Base-by-base conservation (phyloP, 352 stramenopile genomes). In the Globisporangium cylindrosporum region DNA sequence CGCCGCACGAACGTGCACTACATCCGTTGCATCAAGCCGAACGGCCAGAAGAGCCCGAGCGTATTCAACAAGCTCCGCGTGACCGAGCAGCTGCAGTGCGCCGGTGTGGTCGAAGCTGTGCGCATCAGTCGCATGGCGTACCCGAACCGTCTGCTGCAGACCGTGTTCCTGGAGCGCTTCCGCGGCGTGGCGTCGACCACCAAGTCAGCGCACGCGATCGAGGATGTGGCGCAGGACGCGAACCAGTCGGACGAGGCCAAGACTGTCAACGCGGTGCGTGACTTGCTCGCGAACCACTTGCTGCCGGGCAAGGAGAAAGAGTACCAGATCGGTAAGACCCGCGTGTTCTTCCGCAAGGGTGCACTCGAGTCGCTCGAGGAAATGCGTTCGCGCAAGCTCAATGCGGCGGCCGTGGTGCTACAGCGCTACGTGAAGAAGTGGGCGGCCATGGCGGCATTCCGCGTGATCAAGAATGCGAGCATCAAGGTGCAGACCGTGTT, bases 21-120 rank as follows among this genome's bases (percentile, higher is more conserved):
- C 81, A 97, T 99, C 70, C 89, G 97, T 38, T 99, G 98, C 78
- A 97, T 99, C 70, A 99, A 99, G 80, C 97, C 98, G 0, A 99
- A 99, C 75, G 90, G 97, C 72, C 88, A 97, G 49, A 98, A 99
- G 74, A 98, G 97, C 64, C 64, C 87, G 53, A 34, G 74, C 15
- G 62, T 90, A 15, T 95, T 99, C 72, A 95, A 94, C 71, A 88
- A 98, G 66, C 77, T 92, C 51, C 82, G 95, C 61, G 88, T 98
- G 10, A 97, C 97, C 6, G 94, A 99, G 76, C 97, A 99, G 86
- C 74, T 99, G 12, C 86, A 91, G 68, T 99, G 99, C 68, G 96
- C 96, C 63, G 98, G 98, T 80, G 97, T 99, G 9, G 93, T 99
- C 51, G 98, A 99, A 72, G 98, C 98, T 18, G 97, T 99, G 41